phyloP scores from a whole-genome alignment of 176 grass and related monocot genomes.

The Phyllostachys edulis region DNA sequence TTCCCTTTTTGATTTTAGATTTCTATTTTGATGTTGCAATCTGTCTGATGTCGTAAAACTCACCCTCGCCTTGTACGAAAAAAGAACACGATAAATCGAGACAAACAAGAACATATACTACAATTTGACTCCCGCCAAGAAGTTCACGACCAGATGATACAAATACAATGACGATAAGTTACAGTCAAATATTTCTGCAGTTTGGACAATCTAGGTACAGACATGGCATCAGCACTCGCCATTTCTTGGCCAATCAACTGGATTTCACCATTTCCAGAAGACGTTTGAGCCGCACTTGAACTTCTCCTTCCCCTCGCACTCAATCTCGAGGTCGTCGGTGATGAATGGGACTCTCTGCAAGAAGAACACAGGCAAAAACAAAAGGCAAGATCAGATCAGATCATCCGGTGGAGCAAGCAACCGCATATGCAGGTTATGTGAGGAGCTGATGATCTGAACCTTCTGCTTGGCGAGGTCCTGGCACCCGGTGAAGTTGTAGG shows the following conservation, averaged over 20 bases:
- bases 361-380: background rate
- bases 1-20: background rate
- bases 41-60: background rate
- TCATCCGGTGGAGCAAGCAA: background rate
- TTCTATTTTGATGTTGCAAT: background rate
- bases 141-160: conserved; percentile 15
- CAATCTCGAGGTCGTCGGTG: conserved; percentile 80
- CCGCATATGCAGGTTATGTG: background rate
- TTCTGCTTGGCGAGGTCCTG: conserved; percentile 99
- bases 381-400: background rate
- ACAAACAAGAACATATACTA: background rate
- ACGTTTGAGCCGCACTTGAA: conserved; percentile 99
- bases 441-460: conserved; percentile 31
- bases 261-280: conserved; percentile 88
- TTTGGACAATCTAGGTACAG: conserved; percentile 37
- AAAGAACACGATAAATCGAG: background rate
- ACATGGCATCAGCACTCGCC: background rate
- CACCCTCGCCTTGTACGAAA: background rate
- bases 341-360: conserved; percentile 93
- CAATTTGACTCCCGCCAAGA: background rate
- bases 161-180: conserved; percentile 24
- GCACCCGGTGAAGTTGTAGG: conserved; percentile 96
- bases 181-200: background rate
- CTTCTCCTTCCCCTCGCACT: conserved; percentile 98
- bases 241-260: background rate